phyloP scores from a whole-genome alignment of 768 basidiomycete genomes.

The Boletus rex-veris region DNA sequence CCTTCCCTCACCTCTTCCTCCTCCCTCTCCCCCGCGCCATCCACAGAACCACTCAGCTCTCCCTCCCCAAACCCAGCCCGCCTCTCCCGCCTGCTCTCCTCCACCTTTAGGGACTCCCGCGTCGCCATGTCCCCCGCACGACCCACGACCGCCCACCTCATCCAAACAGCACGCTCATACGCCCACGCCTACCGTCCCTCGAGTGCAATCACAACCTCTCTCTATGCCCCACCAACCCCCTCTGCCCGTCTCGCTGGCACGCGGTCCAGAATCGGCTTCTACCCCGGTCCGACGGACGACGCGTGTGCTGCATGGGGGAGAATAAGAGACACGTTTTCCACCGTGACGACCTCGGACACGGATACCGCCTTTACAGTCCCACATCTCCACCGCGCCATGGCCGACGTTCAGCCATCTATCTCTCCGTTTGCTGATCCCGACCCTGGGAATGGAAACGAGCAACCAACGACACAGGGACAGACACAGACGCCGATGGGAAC shows the following conservation, averaged over 20 bases:
- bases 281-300: not conserved
- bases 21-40: slow-evolving; percentile 14
- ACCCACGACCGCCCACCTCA: slow-evolving; percentile 15
- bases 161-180: slow-evolving; percentile 17
- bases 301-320: not conserved
- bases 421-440: not conserved
- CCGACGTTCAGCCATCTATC: not conserved
- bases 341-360: slow-evolving; percentile 20
- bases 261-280: slow-evolving; percentile 16
- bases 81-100: slow-evolving; percentile 22
- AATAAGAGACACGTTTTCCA: slow-evolving; percentile 21
- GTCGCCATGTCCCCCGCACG: slow-evolving; percentile 4
- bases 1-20: slow-evolving; percentile 7
- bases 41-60: slow-evolving; percentile 11
- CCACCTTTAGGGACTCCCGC: slow-evolving; percentile 15
- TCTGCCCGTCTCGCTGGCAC: slow-evolving; percentile 6
- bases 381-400: slow-evolving; percentile 1
- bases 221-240: slow-evolving; percentile 12
- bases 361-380: slow-evolving; percentile 6
- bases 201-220: slow-evolving; percentile 8
- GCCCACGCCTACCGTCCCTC: slow-evolving; percentile 13
- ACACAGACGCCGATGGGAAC: slow-evolving; percentile 3
- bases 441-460: no score
- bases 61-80: slow-evolving; percentile 3
- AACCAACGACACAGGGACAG: not conserved